Evolutionary conservation across 768 basidiomycete genomes (phyloP).

Genomic region (Tricholoma hemisulphureum): DNA sequence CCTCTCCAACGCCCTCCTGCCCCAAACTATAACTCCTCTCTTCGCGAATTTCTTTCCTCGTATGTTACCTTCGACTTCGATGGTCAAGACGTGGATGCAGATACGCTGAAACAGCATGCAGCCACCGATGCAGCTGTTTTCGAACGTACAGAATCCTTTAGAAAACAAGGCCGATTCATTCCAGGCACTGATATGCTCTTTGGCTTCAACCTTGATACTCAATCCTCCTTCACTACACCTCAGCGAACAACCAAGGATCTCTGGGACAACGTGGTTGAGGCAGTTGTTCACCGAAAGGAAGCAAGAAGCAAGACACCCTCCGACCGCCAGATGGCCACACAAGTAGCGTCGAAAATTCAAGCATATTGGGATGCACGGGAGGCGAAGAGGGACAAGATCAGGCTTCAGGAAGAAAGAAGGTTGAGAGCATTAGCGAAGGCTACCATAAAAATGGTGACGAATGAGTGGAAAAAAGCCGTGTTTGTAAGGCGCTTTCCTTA

Average conservation of each 20-base stretch:
- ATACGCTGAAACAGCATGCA: conserved; percentile 22
- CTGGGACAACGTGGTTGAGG: conserved; percentile 62
- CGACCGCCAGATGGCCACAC: conserved; percentile 40
- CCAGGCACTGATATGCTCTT: conserved; percentile 37
- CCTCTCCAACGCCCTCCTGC: conserved; percentile 64
- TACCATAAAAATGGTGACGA: conserved; percentile 64
- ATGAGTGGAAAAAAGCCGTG: conserved; percentile 88
- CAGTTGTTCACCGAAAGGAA: conserved; percentile 32
- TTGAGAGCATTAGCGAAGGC: conserved; percentile 66
- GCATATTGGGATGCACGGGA: conserved; percentile 74
- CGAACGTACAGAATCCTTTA: conserved; percentile 33
- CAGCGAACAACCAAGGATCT: conserved; percentile 40
- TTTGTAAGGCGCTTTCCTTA: conserved; percentile 50
- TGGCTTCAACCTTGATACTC: conserved; percentile 25
- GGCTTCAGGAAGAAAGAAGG: conserved; percentile 62
- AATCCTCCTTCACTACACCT: conserved; percentile 26
- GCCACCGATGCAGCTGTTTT: conserved; percentile 33
- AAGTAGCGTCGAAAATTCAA: conserved; percentile 67
- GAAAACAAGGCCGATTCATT: conserved; percentile 38
- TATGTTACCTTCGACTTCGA: conserved; percentile 56
- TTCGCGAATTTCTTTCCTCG: conserved; percentile 58
- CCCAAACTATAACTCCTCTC: conserved; percentile 50
- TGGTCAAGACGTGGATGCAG: conserved; percentile 45
- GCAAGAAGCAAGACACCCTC: conserved; percentile 27
- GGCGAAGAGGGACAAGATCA: conserved; percentile 58